Conservation (phyloP, 148 eudicot species). For the Heliamphora exappendiculata region DNA sequence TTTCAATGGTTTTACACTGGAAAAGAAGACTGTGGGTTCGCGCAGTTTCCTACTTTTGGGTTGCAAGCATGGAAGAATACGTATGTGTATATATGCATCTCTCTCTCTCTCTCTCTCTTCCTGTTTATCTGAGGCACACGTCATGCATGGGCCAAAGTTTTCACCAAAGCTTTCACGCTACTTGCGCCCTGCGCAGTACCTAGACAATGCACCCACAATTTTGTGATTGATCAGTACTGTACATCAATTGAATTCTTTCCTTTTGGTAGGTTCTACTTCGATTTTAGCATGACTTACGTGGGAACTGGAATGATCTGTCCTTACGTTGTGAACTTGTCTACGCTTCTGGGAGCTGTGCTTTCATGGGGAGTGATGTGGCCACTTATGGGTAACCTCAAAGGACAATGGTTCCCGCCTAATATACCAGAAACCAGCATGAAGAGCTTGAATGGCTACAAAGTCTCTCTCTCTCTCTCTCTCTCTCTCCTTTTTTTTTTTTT, state of each 20-base stretch:
- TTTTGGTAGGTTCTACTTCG: slow-evolving; percentile 58
- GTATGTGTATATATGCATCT: slow-evolving; percentile 19
- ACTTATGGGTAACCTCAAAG: slow-evolving; percentile 37
- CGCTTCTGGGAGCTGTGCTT: slow-evolving; percentile 62
- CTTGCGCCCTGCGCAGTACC: too few species aligned
- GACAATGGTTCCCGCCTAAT: slow-evolving; percentile 54
- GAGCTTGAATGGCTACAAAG: slow-evolving; percentile 73
- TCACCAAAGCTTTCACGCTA: too few species aligned
- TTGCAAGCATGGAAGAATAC: slow-evolving; percentile 45
- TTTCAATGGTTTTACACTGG: slow-evolving; percentile 71
- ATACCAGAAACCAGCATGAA: slow-evolving; percentile 54
- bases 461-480: slow-evolving; percentile 16
- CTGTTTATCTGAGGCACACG: neutral
- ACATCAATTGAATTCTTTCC: neutral
- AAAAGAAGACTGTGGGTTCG: slow-evolving; percentile 47
- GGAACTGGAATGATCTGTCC: slow-evolving; percentile 84
- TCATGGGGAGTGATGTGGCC: slow-evolving; percentile 95
- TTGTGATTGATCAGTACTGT: neutral
- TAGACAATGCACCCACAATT: too few species aligned
- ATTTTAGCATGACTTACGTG: slow-evolving; percentile 67
- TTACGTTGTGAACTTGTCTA: slow-evolving; percentile 59
- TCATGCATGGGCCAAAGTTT: neutral
- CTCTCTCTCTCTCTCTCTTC: neutral
- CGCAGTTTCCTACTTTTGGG: slow-evolving; percentile 71
- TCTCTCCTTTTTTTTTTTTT: neutral